Evolutionary conservation across 1,284 basidiomycete species (phyloP).

Genomic region (Retiboletus flavoniger): DNA sequence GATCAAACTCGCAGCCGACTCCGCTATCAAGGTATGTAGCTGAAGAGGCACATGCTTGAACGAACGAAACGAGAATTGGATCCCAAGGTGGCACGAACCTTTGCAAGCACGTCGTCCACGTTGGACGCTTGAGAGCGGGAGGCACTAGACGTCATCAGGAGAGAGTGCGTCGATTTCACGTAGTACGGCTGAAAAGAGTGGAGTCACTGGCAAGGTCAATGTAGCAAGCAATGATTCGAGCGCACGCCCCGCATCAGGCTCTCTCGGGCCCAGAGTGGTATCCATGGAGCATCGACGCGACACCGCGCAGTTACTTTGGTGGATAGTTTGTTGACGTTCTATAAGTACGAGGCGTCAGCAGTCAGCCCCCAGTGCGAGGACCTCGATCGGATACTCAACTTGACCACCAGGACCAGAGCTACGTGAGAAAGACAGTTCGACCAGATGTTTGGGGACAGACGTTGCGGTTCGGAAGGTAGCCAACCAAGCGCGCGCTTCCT

Average conservation of each 20-base stretch:
- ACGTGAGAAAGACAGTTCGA: slow-evolving; percentile 64
- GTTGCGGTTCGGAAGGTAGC: slow-evolving; percentile 41
- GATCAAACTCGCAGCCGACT: slow-evolving; percentile 47
- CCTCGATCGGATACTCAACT: slow-evolving; percentile 38
- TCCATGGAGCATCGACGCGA: slow-evolving; percentile 56
- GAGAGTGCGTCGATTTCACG: slow-evolving; percentile 58
- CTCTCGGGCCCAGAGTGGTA: slow-evolving; percentile 65
- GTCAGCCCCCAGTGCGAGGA: not conserved
- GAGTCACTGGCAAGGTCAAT: not conserved
- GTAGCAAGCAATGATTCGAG: not conserved
- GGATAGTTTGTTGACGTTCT: slow-evolving; percentile 84
- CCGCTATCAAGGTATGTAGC: slow-evolving; percentile 55
- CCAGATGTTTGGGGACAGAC: slow-evolving; percentile 46
- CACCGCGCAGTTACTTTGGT: slow-evolving; percentile 71
- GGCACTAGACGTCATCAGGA: slow-evolving; percentile 64
- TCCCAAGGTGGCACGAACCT: slow-evolving; percentile 43
- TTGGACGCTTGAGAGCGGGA: slow-evolving; percentile 76
- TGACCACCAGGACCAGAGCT: slow-evolving; percentile 81
- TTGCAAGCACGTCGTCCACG: slow-evolving; percentile 64
- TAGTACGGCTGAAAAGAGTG: slow-evolving; percentile 54
- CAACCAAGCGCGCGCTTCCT: slow-evolving; percentile 53
- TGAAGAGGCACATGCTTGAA: slow-evolving; percentile 26
- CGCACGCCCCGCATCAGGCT: slow-evolving; percentile 50
- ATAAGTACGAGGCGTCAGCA: slow-evolving; percentile 3
- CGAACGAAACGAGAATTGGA: not conserved